phyloP scores from a whole-genome alignment of 1,284 basidiomycete genomes.

The Singerocomus inundabilis region DNA sequence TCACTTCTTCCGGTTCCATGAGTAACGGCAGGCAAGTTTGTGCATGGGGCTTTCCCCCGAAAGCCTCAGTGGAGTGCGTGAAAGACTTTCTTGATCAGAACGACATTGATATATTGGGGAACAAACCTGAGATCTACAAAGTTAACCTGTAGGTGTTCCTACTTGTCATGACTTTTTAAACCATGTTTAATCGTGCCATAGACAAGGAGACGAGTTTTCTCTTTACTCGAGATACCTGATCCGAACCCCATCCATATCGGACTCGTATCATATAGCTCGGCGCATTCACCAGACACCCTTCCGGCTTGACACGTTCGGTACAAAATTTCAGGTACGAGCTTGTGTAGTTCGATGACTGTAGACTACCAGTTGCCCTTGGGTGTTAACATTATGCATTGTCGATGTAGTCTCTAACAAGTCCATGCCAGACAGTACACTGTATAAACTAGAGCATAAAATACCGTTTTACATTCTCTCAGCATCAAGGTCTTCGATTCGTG shows the following conservation, averaged over 20 bases:
- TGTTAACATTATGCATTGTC: conserved; percentile 9
- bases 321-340: conserved; percentile 51
- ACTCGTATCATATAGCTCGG: conserved; percentile 67
- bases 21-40: conserved; percentile 53
- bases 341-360: conserved; percentile 54
- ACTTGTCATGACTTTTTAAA: not conserved
- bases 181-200: conserved; percentile 19
- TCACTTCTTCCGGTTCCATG: conserved; percentile 52
- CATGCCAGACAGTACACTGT: conserved; percentile 9
- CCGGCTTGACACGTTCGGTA: conserved; percentile 36
- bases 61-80: conserved; percentile 37
- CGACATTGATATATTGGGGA: conserved; percentile 41
- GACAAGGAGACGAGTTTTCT: conserved; percentile 41
- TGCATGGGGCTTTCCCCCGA: conserved; percentile 60
- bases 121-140: conserved; percentile 44
- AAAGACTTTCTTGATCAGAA: conserved; percentile 43
- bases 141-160: conserved; percentile 46
- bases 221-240: conserved; percentile 52
- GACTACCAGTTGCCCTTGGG: not conserved
- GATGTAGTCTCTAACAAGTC: conserved; percentile 8
- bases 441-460: conserved; percentile 20
- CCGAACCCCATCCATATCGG: conserved; percentile 51
- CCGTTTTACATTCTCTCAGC: conserved; percentile 61
- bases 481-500: conserved; percentile 60
- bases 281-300: conserved; percentile 58